phyloP scores from a whole-genome alignment of 2,329 filamentous ascomycete species.

The Neofusicoccum cordaticola region DNA sequence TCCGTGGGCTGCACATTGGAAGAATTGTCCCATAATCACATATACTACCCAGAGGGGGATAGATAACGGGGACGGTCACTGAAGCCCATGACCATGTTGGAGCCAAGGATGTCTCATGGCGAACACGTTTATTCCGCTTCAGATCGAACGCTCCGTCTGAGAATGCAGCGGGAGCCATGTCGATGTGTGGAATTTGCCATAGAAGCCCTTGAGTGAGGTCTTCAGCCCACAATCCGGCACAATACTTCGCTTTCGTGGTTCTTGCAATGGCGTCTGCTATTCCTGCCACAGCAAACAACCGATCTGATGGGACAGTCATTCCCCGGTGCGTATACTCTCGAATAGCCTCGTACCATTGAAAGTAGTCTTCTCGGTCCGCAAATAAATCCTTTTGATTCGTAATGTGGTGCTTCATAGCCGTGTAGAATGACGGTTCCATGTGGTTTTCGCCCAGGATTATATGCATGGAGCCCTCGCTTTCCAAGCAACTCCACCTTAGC shows the following conservation, averaged over 20 bases:
- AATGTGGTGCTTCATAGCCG: slow-evolving; percentile 4
- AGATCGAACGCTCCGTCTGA: too few relatives aligned
- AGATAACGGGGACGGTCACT: slow-evolving; percentile 16
- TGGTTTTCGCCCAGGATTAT: not conserved
- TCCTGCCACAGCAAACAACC: not conserved
- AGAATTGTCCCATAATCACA: not conserved
- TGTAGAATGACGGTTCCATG: slow-evolving; percentile 20
- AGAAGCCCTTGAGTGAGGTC: not conserved
- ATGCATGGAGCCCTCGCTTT: slow-evolving; percentile 21
- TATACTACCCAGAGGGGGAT: slow-evolving; percentile 9
- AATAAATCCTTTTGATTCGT: slow-evolving; percentile 19
- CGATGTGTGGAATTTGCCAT: not conserved
- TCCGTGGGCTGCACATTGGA: too few relatives aligned
- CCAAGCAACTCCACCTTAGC: not conserved
- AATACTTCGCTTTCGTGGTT: not conserved
- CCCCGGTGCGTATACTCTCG: not conserved
- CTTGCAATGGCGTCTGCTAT: not conserved
- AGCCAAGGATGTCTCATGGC: not conserved
- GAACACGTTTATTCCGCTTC: too few relatives aligned
- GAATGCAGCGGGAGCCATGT: too few relatives aligned
- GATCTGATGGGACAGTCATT: not conserved
- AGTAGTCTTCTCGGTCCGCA: slow-evolving; percentile 19
- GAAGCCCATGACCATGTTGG: slow-evolving; percentile 1
- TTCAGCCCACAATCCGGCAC: not conserved
- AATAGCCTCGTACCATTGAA: slow-evolving; percentile 20